Evolutionary conservation across 2,329 filamentous ascomycete genomes (phyloP), one percentile per base, ranked within the genome.

Genomic region (Huntiella decipiens): DNA sequence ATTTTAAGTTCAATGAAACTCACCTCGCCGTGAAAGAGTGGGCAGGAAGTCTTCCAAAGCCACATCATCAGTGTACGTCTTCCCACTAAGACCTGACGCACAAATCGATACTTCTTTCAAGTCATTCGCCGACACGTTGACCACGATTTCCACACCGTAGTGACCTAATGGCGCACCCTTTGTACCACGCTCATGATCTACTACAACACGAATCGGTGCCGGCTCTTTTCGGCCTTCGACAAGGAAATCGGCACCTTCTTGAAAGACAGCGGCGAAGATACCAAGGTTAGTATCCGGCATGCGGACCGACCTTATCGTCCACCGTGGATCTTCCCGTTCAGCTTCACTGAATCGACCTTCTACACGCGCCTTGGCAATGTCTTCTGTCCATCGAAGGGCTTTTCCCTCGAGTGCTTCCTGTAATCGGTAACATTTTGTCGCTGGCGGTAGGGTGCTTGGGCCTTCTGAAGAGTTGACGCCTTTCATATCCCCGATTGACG

Each of bases 301-400:
- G 49, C 70, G 73, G 11, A 75, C 71, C 15, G 77, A 81, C 34
- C 85, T 74, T 31, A 92, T 71, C 31, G 82, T 82, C 86, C 85
- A 95, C 54, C 73, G 76, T 12, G 77, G 70, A 49, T 79, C 74
- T 58, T 94, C 85, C 49, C 87, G 75, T 63, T 94, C 84, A n/a
- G 66, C 60, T 57, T 94, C 86, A 0, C 82, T 66, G 55, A 92
- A 94, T 8, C 87, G 74, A 4, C 78, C 81, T 61, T 95, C 88
- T 11, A 95, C 76, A 52, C 79, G 77, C 6, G 87, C 86, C 62
- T 88, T 92, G 41, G 78, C 75, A 10, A 95, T 69, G 52, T 96
- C 91, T 61, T 96, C 88, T 22, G 77, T 76, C 61, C 84, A 78
- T 50, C 79, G 82, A 13, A 68, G 65, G 1, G 81, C 83, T 58